phyloP scores from a whole-genome alignment of 1,284 basidiomycete genomes.

The Apiotrichum laibachii region DNA sequence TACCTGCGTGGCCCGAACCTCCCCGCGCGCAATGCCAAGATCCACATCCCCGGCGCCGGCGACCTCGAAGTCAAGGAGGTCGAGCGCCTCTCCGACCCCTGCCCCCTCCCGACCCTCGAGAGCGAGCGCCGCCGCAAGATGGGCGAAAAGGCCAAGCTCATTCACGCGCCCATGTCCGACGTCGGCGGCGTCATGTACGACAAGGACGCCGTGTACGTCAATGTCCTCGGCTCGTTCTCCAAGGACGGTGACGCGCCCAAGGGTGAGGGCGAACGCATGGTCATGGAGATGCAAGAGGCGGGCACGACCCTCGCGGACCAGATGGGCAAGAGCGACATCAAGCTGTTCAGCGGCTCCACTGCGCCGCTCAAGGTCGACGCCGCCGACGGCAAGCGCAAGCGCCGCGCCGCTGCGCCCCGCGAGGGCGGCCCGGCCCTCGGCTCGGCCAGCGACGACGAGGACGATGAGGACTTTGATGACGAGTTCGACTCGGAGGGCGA shows the following conservation, averaged over 20 bases:
- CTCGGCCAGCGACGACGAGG: constrained; percentile 42
- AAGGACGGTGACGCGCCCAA: constrained; percentile 59
- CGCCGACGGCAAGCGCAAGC: constrained; percentile 24
- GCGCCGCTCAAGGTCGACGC: constrained; percentile 55
- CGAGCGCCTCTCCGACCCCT: constrained; percentile 81
- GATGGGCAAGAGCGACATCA: constrained; percentile 75
- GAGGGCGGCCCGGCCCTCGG: constrained; percentile 45
- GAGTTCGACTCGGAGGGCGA: constrained; percentile 44
- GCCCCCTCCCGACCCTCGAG: constrained; percentile 86
- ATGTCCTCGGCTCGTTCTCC: constrained; percentile 91
- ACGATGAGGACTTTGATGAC: constrained; percentile 44
- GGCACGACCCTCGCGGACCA: constrained; percentile 76
- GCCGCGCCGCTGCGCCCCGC: constrained; percentile 37
- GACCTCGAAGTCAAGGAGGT: constrained; percentile 75
- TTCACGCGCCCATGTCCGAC: constrained; percentile 98
- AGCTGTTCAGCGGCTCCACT: constrained; percentile 78
- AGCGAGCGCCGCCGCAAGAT: constrained; percentile 89
- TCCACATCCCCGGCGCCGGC: constrained; percentile 94
- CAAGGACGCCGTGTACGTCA: constrained; percentile 98
- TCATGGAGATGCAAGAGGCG: constrained; percentile 91
- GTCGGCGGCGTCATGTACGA: constrained; percentile 96
- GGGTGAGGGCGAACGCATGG: constrained; percentile 96
- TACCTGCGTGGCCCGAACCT: constrained; percentile 91
- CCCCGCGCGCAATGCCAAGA: constrained; percentile 68
- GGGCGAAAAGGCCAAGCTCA: constrained; percentile 91